Percentiles rank a stretch among this genome's conserved stretches.
Conservation (phyloP, 176 grass and related monocot genomes). For the Zoysia pacifica region DNA sequence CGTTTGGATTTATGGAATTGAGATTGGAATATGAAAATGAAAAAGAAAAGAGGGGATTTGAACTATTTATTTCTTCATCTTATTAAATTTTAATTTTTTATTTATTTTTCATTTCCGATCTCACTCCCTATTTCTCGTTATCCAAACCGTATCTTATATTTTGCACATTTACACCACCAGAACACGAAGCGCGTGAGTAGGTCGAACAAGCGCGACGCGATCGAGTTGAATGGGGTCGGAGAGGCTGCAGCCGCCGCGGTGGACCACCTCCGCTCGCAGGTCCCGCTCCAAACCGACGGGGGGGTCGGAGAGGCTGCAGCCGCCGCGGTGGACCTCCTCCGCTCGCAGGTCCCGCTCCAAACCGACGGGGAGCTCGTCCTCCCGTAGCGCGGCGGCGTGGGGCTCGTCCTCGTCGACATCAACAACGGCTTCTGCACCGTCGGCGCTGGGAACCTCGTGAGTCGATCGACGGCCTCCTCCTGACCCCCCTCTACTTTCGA, state of each 20-base stretch:
- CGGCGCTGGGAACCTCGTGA: slow-evolving; percentile 88
- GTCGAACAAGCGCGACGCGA: neutral
- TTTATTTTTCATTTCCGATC: too few relatives aligned
- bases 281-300: slow-evolving; percentile 26
- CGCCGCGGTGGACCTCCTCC: slow-evolving; percentile 6
- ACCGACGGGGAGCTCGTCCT: slow-evolving; percentile 27
- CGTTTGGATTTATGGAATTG: neutral
- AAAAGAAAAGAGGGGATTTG: too few relatives aligned
- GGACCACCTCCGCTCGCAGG: slow-evolving; percentile 18
- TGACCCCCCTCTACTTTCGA: neutral
- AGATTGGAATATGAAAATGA: too few relatives aligned
- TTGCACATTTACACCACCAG: neutral
- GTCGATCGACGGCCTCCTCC: neutral
- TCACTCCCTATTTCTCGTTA: too few relatives aligned
- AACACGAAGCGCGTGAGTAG: neutral
- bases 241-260: slow-evolving; percentile 21
- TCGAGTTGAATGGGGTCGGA: slow-evolving; percentile 35
- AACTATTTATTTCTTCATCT: too few relatives aligned
- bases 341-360: slow-evolving; percentile 23
- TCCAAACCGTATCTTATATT: too few relatives aligned
- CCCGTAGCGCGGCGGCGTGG: slow-evolving; percentile 36
- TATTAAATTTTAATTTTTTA: too few relatives aligned
- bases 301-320: slow-evolving; percentile 34
- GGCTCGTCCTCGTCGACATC: slow-evolving; percentile 86
- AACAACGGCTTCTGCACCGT: slow-evolving; percentile 96